These are phyloP conservation scores for Rhizophora mangle DNA, from an alignment of 345 rosid genomes.

Conservation along the genomic window DNA sequence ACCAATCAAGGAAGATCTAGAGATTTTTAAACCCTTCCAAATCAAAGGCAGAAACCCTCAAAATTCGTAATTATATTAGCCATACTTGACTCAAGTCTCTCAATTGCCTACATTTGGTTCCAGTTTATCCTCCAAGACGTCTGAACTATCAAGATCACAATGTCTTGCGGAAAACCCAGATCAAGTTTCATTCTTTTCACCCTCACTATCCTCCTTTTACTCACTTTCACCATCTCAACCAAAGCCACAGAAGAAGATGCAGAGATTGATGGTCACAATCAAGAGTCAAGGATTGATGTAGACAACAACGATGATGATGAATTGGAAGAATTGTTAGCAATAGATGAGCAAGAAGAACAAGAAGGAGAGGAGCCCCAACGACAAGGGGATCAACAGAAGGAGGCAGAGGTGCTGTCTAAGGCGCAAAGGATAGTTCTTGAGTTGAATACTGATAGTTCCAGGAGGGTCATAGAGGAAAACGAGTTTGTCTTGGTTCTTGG, in stretches of 20 bases:
- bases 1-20: constrained; percentile 28
- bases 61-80: not conserved
- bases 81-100: not conserved
- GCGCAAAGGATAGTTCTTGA: constrained; percentile 80
- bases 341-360: constrained; percentile 53
- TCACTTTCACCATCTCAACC: constrained; percentile 28
- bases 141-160: constrained; percentile 8
- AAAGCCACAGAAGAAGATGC: constrained; percentile 27
- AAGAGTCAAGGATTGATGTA: not conserved
- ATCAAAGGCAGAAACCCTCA: not conserved
- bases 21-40: constrained; percentile 4
- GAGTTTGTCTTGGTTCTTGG: constrained; percentile 76
- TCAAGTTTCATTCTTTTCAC: constrained; percentile 43
- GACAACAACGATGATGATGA: constrained; percentile 36
- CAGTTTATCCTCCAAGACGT: not conserved
- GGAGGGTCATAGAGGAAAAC: constrained; percentile 43
- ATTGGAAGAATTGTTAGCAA: constrained; percentile 56
- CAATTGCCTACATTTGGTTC: constrained; percentile 5
- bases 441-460: constrained; percentile 52
- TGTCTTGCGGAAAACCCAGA: constrained; percentile 36
- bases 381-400: constrained; percentile 36
- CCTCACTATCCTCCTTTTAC: constrained; percentile 38
- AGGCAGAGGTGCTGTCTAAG: constrained; percentile 67
- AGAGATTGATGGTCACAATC: constrained; percentile 1
- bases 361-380: constrained; percentile 25